Base-by-base conservation (phyloP, 768 basidiomycete species). In the Lactarius evosmus region DNA sequence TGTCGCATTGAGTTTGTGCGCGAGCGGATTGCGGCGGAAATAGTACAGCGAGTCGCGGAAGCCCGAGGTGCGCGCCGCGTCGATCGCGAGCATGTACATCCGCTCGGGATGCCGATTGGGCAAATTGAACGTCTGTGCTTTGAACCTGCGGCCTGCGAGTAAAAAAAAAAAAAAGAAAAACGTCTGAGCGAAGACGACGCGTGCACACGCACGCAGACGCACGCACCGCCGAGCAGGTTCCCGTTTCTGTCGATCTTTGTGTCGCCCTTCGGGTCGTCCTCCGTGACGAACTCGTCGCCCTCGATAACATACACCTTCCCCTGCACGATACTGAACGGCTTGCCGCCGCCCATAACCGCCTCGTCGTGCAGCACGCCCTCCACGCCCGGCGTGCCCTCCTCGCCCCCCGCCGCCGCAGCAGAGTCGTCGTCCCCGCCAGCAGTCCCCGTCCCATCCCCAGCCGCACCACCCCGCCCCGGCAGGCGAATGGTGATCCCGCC, bases 1-100 rank as follows among this genome's bases (percentile, higher is more conserved):
- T 0, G 88, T 91, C 34, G 93, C 93, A 67, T 88, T 89, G 64
- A 97, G 82, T 75, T 98, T 98, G 79, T 95, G 81, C 17, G 96
- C 89, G 32, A 93, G 85, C 0, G 86, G 85, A 67, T 96, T 97
- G 7, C 94, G 84, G 3, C 97, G 89, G 76, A 98, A 95, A 75
- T 98, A 98, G 75, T 98, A 97, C n/a, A 98, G 78, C 9, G 97
- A 98, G 74, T 98, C 97, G 54, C 94, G 85, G 76, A 94, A 98
- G 4, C 97, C 97, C 22, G 93, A 95, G 9, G 93, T 92, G 30
- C 96, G 86, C 0, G 97, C 97, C 3, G 95, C 96, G 71, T 99
- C 97, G 63, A 99, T 98, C 25, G 96, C 95, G 46, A 98, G 89
- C 85, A 97, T 91, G 77, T 97, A 99, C 65, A 85, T 80, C 51